Evolutionary conservation across 1,139 yeast genomes (phyloP).

Genomic region (Suhomyces bokatorum): DNA sequence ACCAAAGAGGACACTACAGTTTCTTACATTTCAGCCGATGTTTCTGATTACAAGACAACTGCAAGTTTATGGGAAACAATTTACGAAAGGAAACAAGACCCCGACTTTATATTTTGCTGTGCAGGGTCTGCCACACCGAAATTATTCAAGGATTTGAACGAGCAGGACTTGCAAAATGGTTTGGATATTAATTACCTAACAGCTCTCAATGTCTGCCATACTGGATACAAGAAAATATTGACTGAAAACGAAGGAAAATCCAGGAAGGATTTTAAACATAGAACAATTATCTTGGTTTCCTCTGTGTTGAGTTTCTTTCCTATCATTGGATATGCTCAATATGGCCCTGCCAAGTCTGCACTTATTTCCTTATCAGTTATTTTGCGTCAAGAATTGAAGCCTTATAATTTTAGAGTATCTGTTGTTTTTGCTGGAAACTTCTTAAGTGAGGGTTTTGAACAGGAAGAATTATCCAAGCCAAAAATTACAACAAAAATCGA

Average conservation of each 20-base stretch:
- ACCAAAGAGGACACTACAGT: conserved; percentile 29
- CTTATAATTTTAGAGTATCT: conserved; percentile 62
- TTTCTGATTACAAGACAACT: conserved; percentile 57
- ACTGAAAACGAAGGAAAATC: not conserved
- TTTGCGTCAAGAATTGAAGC: conserved; percentile 77
- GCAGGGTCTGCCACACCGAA: conserved; percentile 89
- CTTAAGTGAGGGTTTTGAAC: conserved; percentile 79
- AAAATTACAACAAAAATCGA: conserved; percentile 78
- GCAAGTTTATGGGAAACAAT: conserved; percentile 35
- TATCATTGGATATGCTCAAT: conserved; percentile 86
- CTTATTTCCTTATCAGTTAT: conserved; percentile 71
- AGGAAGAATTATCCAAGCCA: conserved; percentile 86
- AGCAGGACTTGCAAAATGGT: conserved; percentile 60
- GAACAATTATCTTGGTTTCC: conserved; percentile 76
- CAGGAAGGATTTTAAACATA: conserved; percentile 24
- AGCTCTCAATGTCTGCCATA: conserved; percentile 69
- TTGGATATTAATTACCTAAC: conserved; percentile 72
- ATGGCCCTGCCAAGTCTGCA: conserved; percentile 89
- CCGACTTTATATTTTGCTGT: conserved; percentile 79
- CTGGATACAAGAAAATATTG: conserved; percentile 46
- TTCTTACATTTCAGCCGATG: conserved; percentile 62
- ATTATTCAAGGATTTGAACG: conserved; percentile 65
- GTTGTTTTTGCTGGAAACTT: conserved; percentile 86
- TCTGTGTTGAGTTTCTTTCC: conserved; percentile 84
- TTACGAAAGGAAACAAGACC: conserved; percentile 35